Percentiles rank a stretch among this genome's conserved stretches.
Evolutionary conservation across 1,139 yeast species (phyloP).

Genomic region (Blastobotrys ciferrii): DNA sequence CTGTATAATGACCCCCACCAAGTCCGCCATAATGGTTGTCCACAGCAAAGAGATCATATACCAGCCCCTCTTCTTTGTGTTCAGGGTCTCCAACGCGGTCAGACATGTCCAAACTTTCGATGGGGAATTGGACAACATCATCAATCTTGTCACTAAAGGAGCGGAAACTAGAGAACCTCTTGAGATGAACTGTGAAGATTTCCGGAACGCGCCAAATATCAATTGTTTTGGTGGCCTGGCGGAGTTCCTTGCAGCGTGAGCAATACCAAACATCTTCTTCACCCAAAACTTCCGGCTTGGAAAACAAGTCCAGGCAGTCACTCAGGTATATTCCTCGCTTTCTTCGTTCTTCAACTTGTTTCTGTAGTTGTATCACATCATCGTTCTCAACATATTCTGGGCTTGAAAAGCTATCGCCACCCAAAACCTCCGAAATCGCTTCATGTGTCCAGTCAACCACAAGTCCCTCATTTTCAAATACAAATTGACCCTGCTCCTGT

Average conservation of each 20-base stretch:
- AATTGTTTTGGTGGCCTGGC: slow-evolving; percentile 87
- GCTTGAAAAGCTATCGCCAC: neutral
- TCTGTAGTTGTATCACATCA: slow-evolving; percentile 2
- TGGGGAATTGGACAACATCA: slow-evolving; percentile 82
- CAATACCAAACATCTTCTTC: slow-evolving; percentile 95
- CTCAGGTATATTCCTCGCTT: slow-evolving; percentile 56
- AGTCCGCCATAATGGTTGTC: slow-evolving; percentile 95
- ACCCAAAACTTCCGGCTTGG: slow-evolving; percentile 81
- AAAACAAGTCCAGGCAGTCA: slow-evolving; percentile 74
- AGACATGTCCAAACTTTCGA: slow-evolving; percentile 73
- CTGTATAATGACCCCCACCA: slow-evolving; percentile 98
- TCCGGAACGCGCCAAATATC: slow-evolving; percentile 94
- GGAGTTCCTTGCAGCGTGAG: slow-evolving; percentile 82
- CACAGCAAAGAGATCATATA: slow-evolving; percentile 87
- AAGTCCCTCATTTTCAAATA: slow-evolving; percentile 11
- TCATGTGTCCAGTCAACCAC: slow-evolving; percentile 8
- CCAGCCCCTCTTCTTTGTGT: slow-evolving; percentile 38
- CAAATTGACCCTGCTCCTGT: slow-evolving; percentile 5
- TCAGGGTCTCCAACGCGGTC: slow-evolving; percentile 43
- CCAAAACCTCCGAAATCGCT: slow-evolving; percentile 12
- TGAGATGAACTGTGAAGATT: slow-evolving; percentile 81
- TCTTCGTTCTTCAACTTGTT: slow-evolving; percentile 42
- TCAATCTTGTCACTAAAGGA: slow-evolving; percentile 89
- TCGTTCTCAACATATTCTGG: neutral
- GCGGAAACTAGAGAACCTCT: slow-evolving; percentile 82